Evolutionary conservation across 805 yeast species (phyloP).

Genomic region (Hemisphaericaspora nanyangensis): DNA sequence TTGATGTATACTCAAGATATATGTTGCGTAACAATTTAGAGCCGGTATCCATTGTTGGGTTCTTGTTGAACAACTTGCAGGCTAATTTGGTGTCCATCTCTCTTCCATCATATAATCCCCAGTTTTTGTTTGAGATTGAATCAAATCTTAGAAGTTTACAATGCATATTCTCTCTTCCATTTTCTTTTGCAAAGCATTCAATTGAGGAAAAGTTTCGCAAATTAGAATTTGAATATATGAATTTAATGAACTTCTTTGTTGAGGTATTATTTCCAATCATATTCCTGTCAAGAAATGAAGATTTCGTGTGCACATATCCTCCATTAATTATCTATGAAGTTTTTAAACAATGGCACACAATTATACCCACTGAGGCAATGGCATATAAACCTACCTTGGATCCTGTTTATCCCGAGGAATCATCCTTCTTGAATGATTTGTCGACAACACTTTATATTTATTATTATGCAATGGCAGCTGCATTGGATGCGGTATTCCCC

Average conservation of each 20-base stretch:
- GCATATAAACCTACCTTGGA: slow-evolving; percentile 2
- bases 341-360: slow-evolving; percentile 17
- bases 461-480: slow-evolving; percentile 18
- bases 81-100: slow-evolving; percentile 15
- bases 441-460: slow-evolving; percentile 18
- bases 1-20: slow-evolving; percentile 5
- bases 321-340: slow-evolving; percentile 14
- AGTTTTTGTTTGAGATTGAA: slow-evolving; percentile 16
- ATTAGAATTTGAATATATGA: slow-evolving; percentile 11
- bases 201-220: slow-evolving; percentile 2
- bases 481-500: slow-evolving; percentile 22
- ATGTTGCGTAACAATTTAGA: not conserved
- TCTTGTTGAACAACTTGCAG: slow-evolving; percentile 8
- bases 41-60: slow-evolving; percentile 5
- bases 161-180: slow-evolving; percentile 5
- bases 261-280: slow-evolving; percentile 15
- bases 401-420: slow-evolving; percentile 6
- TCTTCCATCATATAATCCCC: slow-evolving; percentile 23
- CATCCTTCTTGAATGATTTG: slow-evolving; percentile 12
- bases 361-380: slow-evolving; percentile 17
- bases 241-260: slow-evolving; percentile 14
- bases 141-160: slow-evolving; percentile 11
- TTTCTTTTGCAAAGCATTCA: not conserved
- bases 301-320: slow-evolving; percentile 17
- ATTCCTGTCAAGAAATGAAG: slow-evolving; percentile 10